Percentiles rank a stretch among this genome's conserved stretches.
phyloP scores from a whole-genome alignment of 495 filamentous ascomycete species.

The Jackrogersella minutella region DNA sequence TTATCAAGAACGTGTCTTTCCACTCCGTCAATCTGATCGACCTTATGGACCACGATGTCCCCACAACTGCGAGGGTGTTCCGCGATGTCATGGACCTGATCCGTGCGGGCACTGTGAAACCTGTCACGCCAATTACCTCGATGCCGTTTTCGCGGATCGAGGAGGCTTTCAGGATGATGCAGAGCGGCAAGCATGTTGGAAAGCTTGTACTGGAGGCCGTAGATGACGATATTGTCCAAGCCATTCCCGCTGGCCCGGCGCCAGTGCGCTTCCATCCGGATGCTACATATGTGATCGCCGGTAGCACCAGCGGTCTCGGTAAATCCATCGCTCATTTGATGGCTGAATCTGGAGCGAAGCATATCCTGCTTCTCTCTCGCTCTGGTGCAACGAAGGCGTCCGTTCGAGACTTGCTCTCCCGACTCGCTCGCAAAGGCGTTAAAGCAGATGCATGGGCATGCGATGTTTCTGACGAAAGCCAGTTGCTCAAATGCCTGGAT shows the following conservation, averaged over 20 bases:
- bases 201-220: conserved; percentile 43
- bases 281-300: conserved; percentile 60
- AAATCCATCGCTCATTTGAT: conserved; percentile 59
- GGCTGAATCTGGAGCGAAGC: conserved; percentile 56
- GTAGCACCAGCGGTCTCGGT: conserved; percentile 65
- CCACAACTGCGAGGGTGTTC: background rate
- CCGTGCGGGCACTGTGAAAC: background rate
- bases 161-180: background rate
- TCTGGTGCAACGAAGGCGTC: conserved; percentile 42
- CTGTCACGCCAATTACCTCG: background rate
- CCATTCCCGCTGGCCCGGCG: conserved; percentile 13
- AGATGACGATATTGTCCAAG: conserved; percentile 13
- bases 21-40: conserved; percentile 43
- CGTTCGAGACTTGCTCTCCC: conserved; percentile 16
- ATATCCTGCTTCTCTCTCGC: conserved; percentile 61
- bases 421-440: background rate
- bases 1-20: conserved; percentile 45
- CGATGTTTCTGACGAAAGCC: background rate
- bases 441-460: background rate
- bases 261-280: conserved; percentile 34
- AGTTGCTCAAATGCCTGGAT: background rate
- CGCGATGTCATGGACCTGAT: background rate
- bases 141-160: background rate
- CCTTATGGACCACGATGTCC: background rate
- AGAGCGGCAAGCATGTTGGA: conserved; percentile 10